Evolutionary conservation across 345 rosid genomes (phyloP), one percentile per base, ranked within the genome.

Genomic region (Eucalyptus caleyi): DNA sequence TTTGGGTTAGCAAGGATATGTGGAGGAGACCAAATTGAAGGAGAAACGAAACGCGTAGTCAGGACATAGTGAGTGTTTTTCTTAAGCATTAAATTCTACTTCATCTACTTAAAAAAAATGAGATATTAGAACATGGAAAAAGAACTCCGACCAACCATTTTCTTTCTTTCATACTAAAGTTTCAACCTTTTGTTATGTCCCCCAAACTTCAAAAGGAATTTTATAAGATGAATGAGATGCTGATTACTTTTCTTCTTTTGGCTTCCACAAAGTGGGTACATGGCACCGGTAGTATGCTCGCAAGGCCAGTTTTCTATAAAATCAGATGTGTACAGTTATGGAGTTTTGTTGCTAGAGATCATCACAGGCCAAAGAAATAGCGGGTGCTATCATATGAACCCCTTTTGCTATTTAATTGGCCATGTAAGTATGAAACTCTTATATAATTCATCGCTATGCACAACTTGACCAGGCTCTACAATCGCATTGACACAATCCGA

Each of bases 21-120:
- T 23, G 59, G 47, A 18, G 87, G 87, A 77, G 85, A 90, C 32
- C 89, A 90, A 80, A 81, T 49, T 3, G 88, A 62, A 59, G 91
- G 50, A 50, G 80, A 77, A 21, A 88, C 90, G 3, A 65, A 56
- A 26, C 47, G 34, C 37, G 89, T 90, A 9, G 67, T 88, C 8
- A 90, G 92, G 89, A 91, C 90, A 53, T 88, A 65, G 92, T 86
- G 77, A 91, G 90, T 86, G 77, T 65, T 65, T 65, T 51, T 51
- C 77, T 65, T 65, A 3, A 14, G 77, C 37, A 15, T 65, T 65
- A 15, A 15, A 65, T 65, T 15, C 37, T 65, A 34, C 37, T 65
- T n/a, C 37, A 4, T n/a, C 16, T 60, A 15, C 6, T 27, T 60
- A 60, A 40, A 40, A n/a, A 60, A 9, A 27, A 13, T 27, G 69